Base-by-base conservation (phyloP, 352 stramenopile species). In the Phytophthora gonapodyides region DNA sequence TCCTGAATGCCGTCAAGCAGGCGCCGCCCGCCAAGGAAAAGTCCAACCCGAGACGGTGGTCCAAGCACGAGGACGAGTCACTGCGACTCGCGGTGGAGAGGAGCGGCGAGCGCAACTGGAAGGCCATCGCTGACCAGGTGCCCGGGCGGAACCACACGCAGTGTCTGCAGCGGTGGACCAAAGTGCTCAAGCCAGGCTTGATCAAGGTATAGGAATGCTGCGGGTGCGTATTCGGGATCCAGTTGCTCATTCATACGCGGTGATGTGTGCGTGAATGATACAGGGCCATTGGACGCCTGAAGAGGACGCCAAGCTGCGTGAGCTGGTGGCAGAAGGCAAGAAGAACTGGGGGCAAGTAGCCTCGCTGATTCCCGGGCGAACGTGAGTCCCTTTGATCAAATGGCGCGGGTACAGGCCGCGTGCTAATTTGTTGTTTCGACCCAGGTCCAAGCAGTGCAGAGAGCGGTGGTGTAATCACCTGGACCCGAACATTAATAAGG, bases 401-500 rank as follows among this genome's bases (percentile, higher is more conserved):
- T 51, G 16, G 19, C 19, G 35, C 4, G 35, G 7, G 40, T 17
- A 21, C 34, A 50, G 7, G 43, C 7, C 5, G 31, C 5, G 8
- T 69, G 33, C 42, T 69, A 61, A 75, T 67, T n/a, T 2, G 15
- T 62, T 37, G 51, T 40, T 65, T 10, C 16, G 8, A 60, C 24
- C 12, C 43, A 97, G 88, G 13, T 95, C 90, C 17, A 98, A 98
- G 75, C 91, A 98, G 60, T 98, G 91, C 76, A 78, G 91, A 44
- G 91, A 98, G 31, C 82, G 91, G 7, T 98, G 91, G 91, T 96
- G 84, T 67, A 97, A 97, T 54, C 89, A 97, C 49, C 55, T 98
- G 16, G 88, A 98, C 58, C 91, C 91, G 10, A 93, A 94, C 64
- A 97, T 97, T 73, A 96, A 97, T 61, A 97, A 97, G 77, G 91